These are phyloP conservation scores for Alternaria viburni DNA, from an alignment of 2,329 filamentous ascomycete genomes.

Conservation along the genomic window DNA sequence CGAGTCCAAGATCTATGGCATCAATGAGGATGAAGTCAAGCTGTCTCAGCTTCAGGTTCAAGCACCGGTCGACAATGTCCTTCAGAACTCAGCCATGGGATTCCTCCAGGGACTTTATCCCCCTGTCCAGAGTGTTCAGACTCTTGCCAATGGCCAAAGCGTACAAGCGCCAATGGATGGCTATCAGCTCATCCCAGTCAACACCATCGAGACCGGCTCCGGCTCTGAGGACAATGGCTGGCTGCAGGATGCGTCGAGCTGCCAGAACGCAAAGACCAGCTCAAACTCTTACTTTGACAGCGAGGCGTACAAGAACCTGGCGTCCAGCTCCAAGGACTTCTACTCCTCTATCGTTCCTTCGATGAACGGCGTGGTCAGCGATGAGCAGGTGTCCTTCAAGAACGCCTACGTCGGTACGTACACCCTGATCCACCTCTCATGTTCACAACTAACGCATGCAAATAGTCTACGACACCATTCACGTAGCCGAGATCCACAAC, in stretches of 20 bases:
- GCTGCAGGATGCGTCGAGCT: slow-evolving; percentile 64
- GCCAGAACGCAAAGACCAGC: slow-evolving; percentile 61
- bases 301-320: slow-evolving; percentile 55
- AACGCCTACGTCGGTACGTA: slow-evolving; percentile 72
- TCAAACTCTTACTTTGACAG: slow-evolving; percentile 66
- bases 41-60: slow-evolving; percentile 74
- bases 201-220: slow-evolving; percentile 63
- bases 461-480: slow-evolving; percentile 68
- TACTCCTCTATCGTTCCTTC: slow-evolving; percentile 60
- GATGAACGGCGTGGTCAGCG: slow-evolving; percentile 59
- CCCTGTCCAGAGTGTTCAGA: slow-evolving; percentile 65
- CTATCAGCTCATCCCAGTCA: slow-evolving; percentile 83
- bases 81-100: slow-evolving; percentile 78
- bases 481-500: slow-evolving; percentile 69
- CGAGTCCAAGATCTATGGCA: slow-evolving; percentile 67
- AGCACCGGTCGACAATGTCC: slow-evolving; percentile 75
- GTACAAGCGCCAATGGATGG: slow-evolving; percentile 74
- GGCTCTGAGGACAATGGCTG: slow-evolving; percentile 65
- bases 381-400: slow-evolving; percentile 60
- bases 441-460: no score
- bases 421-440: no score
- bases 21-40: slow-evolving; percentile 71
- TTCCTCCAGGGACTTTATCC: slow-evolving; percentile 91
- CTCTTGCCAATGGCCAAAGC: slow-evolving; percentile 72
- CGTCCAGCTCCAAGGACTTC: slow-evolving; percentile 59